phyloP scores from a whole-genome alignment of 768 basidiomycete species.

The Erythrobasidium yunnanense region DNA sequence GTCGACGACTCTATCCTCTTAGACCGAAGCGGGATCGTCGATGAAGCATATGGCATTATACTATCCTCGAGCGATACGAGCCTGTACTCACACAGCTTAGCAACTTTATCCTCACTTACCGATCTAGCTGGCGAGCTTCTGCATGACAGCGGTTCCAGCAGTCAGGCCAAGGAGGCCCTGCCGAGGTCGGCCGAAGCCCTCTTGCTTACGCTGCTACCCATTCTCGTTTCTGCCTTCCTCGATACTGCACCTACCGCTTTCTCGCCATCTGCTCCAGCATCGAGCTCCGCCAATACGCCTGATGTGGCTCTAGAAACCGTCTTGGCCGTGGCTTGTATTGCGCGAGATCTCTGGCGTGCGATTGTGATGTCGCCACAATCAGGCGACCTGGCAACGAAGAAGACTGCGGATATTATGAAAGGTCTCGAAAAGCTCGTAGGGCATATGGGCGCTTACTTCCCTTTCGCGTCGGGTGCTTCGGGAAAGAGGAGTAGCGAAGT shows the following conservation, averaged over 20 bases:
- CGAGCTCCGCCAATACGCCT: background rate
- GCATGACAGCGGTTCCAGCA: too few relatives aligned
- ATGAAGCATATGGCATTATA: too few relatives aligned
- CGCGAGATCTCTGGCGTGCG: conserved; percentile 9
- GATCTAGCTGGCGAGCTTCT: too few relatives aligned
- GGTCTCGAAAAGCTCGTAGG: conserved; percentile 11
- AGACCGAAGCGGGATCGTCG: too few relatives aligned
- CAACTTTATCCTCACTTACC: too few relatives aligned
- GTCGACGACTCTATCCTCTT: too few relatives aligned
- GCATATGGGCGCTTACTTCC: conserved; percentile 15
- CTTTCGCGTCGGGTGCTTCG: background rate
- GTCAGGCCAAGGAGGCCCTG: too few relatives aligned
- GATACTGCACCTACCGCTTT: conserved; percentile 17
- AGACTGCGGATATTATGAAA: background rate
- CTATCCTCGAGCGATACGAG: too few relatives aligned
- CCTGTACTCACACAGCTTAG: too few relatives aligned
- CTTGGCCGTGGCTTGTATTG: background rate
- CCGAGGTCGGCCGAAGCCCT: background rate
- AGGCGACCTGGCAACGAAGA: background rate
- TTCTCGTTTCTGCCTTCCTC: conserved; percentile 10
- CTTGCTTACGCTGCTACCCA: conserved; percentile 4
- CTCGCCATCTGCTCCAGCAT: background rate
- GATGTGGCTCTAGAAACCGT: conserved; percentile 6
- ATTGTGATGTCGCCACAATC: background rate
- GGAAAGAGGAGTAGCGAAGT: background rate